Base-by-base conservation (phyloP, 1,284 basidiomycete species). In the Schizopora paradoxa region DNA sequence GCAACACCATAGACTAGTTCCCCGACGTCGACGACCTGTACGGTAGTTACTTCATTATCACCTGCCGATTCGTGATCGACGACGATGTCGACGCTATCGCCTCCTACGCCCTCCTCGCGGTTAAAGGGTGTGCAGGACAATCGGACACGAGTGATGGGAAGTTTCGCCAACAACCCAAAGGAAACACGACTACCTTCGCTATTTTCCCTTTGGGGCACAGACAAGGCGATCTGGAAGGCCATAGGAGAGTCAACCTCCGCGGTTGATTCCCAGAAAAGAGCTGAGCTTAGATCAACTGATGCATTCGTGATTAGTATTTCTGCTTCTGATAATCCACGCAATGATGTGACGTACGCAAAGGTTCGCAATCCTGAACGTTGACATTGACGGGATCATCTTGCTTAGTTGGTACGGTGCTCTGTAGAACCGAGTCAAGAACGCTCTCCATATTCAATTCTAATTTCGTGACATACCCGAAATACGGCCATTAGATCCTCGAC, bases 321-420 rank as follows among this genome's bases (percentile, higher is more conserved):
- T 13, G 33, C 3, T 40, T 21, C 10, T 13, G 19, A 3, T 21
- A 14, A 8, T 10, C 14, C 16, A 14, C 23, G n/a, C 4, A 26
- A 51, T 53, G 35, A 31, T 34, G 28, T 41, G 34, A 59, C 80
- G 53, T 63, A 90, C 88, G 66, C 14, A 91, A 70, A 0, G 79
- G 74, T 23, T 73, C 69, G 1, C 74, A 72, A 34, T 85, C 82
- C 7, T 72, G 63, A 28, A 85, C 61, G 50, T 89, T 80, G 3
- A 91, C 65, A 1, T 77, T 58, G 18, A 90, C 56, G 2, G 77
- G 62, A 25, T 69, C 68, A 7, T 80, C 77, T 4, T 74, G 61
- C n/a, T n/a, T n/a, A 2, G 75, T 66, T 2, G 87, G 85, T 0
- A 82, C 72, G 1, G 86, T 84, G 41, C 77, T 86, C 84, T 87